Percentiles rank a stretch among this genome's conserved stretches.
Conservation (phyloP, 1,284 basidiomycete species). For the Omphalotus olearius region DNA sequence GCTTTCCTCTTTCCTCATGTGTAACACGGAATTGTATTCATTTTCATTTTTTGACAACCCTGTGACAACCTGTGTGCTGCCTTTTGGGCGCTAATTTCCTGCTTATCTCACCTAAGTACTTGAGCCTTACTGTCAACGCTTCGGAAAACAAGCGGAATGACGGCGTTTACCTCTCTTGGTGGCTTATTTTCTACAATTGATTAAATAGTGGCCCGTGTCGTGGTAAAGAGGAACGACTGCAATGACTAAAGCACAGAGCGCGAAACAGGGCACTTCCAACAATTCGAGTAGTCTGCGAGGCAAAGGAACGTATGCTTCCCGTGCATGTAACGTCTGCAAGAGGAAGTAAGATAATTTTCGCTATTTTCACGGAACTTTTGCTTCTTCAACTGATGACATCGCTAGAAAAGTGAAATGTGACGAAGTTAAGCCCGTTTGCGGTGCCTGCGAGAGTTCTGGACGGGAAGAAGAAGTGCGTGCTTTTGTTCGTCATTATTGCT, state of each 20-base stretch:
- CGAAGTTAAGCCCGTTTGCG: conserved; percentile 17
- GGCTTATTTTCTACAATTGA: no score
- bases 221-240: neutral
- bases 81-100: no score
- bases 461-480: conserved; percentile 11
- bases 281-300: conserved; percentile 1
- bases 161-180: no score
- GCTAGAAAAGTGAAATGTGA: conserved; percentile 21
- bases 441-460: conserved; percentile 11
- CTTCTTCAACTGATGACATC: neutral
- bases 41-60: no score
- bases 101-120: no score
- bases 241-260: conserved; percentile 5
- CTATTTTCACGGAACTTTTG: neutral
- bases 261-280: neutral
- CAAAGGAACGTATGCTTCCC: conserved; percentile 18
- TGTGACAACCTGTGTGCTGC: no score
- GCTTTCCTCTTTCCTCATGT: no score
- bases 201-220: neutral
- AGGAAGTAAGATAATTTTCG: conserved; percentile 13
- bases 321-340: conserved; percentile 20
- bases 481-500: neutral
- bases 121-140: no score
- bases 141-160: no score
- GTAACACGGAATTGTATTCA: no score